A percentile compares a stretch with the other conserved stretches of the same genome.
These are phyloP conservation scores for Phlebiopsis gigantea DNA, from an alignment of 768 basidiomycete species.

Conservation along the genomic window DNA sequence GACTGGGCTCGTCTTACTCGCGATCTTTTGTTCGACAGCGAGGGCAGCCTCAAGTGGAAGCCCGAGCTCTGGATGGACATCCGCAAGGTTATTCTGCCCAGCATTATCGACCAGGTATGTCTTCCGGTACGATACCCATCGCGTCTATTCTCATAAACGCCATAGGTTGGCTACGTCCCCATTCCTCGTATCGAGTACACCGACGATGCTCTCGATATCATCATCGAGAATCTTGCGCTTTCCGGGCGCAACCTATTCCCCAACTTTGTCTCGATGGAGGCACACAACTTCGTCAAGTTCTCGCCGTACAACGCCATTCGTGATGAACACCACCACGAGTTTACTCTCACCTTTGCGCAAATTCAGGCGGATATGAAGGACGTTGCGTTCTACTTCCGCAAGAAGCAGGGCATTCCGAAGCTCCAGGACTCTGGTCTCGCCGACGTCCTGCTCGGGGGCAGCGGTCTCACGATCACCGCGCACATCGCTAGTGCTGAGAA, in stretches of 20 bases:
- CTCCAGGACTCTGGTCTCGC: conserved; percentile 79
- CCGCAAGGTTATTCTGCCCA: conserved; percentile 74
- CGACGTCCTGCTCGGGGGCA: conserved; percentile 79
- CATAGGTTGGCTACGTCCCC: conserved; percentile 70
- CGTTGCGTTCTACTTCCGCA: conserved; percentile 86
- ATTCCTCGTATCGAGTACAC: conserved; percentile 95
- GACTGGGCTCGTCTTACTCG: conserved; percentile 79
- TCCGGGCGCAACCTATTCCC: conserved; percentile 89
- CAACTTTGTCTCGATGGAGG: conserved; percentile 66
- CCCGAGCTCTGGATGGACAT: conserved; percentile 86
- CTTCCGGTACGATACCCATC: background rate
- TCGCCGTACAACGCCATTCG: conserved; percentile 62
- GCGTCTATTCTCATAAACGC: background rate
- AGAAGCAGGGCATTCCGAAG: conserved; percentile 80
- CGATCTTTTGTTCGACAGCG: conserved; percentile 75
- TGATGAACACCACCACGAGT: conserved; percentile 64
- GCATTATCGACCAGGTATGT: conserved; percentile 65
- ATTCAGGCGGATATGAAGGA: conserved; percentile 94
- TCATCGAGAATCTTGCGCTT: conserved; percentile 89
- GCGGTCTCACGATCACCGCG: conserved; percentile 68
- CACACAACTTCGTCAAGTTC: conserved; percentile 80
- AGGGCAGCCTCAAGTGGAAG: conserved; percentile 87
- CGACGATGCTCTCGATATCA: conserved; percentile 79
- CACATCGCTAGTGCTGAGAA: conserved; percentile 56
- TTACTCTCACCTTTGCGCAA: conserved; percentile 73